Percentiles rank a stretch among this genome's conserved stretches.
Conservation (phyloP, 495 filamentous ascomycete genomes). For the Glutinoglossum americanum region DNA sequence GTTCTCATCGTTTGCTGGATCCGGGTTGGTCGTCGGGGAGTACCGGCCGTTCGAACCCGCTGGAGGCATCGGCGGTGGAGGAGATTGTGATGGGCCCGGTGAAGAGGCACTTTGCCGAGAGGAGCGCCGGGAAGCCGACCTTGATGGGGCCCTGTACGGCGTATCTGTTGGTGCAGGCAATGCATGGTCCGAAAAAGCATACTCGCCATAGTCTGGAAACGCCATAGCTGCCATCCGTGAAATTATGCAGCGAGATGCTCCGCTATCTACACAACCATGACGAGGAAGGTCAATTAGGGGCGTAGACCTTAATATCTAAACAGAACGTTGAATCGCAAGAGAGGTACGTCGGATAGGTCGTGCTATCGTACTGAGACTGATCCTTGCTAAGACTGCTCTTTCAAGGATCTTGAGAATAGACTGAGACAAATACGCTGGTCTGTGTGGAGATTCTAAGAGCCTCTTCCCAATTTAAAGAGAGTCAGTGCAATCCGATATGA, state of each 20-base stretch:
- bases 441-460: not conserved
- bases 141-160: conserved; percentile 39
- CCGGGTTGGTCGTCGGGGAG: conserved; percentile 12
- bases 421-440: not conserved
- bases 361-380: not conserved
- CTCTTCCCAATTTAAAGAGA: not conserved
- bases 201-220: conserved; percentile 19
- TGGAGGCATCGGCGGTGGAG: conserved; percentile 27
- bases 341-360: not conserved
- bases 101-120: conserved; percentile 36
- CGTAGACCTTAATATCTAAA: not conserved
- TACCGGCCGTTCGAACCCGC: conserved; percentile 20
- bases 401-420: not conserved
- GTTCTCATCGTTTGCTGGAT: conserved; percentile 39
- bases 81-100: conserved; percentile 28
- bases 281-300: not conserved
- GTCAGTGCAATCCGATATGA: not conserved
- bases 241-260: not conserved
- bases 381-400: not conserved
- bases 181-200: conserved; percentile 23
- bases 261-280: not conserved
- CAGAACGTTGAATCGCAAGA: not conserved
- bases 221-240: not conserved
- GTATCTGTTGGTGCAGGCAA: conserved; percentile 48
- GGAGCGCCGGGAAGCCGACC: conserved; percentile 30